These are phyloP conservation scores for Rhizophora apiculata DNA, from an alignment of 345 rosid species.

Conservation along the genomic window DNA sequence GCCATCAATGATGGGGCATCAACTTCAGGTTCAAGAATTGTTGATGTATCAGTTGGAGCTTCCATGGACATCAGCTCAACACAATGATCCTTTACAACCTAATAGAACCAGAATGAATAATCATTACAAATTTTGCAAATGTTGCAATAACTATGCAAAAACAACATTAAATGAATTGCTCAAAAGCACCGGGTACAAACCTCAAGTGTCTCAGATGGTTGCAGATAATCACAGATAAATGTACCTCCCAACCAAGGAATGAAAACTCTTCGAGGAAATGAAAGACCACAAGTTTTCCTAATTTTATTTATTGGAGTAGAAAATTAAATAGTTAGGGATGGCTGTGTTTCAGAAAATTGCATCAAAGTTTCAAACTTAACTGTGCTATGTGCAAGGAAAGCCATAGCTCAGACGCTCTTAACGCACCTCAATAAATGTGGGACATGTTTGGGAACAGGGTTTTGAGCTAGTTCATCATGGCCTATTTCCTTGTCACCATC, in stretches of 20 bases:
- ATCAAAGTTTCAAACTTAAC: not conserved
- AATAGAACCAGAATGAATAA: not conserved
- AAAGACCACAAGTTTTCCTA: conserved; percentile 59
- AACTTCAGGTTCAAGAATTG: conserved; percentile 55
- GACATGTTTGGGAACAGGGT: conserved; percentile 40
- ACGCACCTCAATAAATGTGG: conserved; percentile 55
- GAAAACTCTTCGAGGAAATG: conserved; percentile 78
- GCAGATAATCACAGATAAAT: conserved; percentile 72
- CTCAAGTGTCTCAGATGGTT: conserved; percentile 72
- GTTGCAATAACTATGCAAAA: not conserved
- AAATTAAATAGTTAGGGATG: not conserved
- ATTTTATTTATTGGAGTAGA: conserved; percentile 23
- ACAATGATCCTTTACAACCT: conserved; percentile 85
- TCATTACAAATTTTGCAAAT: not conserved
- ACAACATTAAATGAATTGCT: not conserved
- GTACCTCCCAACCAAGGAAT: conserved; percentile 69
- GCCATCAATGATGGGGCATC: conserved; percentile 40
- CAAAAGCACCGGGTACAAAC: conserved; percentile 33
- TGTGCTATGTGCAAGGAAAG: not conserved
- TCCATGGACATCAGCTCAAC: conserved; percentile 78
- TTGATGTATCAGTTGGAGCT: conserved; percentile 42
- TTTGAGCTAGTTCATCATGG: conserved; percentile 23
- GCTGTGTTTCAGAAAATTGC: conserved; percentile 1
- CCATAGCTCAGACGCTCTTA: not conserved
- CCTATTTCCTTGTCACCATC: conserved; percentile 31